These are phyloP conservation scores for Phytophthora brassicae DNA, from an alignment of 352 stramenopile species.

Conservation along the genomic window DNA sequence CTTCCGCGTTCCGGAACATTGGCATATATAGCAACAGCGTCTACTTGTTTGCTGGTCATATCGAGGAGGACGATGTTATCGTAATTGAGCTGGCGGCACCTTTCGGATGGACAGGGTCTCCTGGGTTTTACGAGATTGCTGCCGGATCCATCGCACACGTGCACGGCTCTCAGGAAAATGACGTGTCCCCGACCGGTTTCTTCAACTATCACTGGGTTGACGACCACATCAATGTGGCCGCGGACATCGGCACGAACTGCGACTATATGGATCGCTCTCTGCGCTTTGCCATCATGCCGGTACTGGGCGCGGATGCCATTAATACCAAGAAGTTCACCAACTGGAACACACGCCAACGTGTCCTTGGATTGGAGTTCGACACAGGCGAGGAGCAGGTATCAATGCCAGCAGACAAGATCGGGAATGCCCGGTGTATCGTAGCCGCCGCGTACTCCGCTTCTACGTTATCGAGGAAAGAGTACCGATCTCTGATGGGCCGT, in stretches of 20 bases:
- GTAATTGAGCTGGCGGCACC: constrained; percentile 20
- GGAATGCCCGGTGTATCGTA: not conserved
- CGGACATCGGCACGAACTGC: not conserved
- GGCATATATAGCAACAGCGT: constrained; percentile 21
- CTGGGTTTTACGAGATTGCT: no score
- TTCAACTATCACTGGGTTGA: no score
- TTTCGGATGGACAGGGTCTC: constrained; percentile 24
- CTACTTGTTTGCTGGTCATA: constrained; percentile 8
- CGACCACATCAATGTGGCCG: constrained; percentile 11
- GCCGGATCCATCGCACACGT: no score
- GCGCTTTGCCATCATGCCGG: constrained; percentile 13
- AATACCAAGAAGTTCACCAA: constrained; percentile 24
- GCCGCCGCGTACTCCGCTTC: not conserved
- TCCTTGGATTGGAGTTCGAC: no score
- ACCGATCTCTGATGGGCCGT: constrained; percentile 20
- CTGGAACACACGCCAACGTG: constrained; percentile 17
- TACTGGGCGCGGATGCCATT: constrained; percentile 20
- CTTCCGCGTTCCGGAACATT: constrained; percentile 13
- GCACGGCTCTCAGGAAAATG: no score
- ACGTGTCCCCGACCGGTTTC: no score
- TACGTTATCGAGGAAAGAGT: constrained; percentile 3
- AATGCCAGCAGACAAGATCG: constrained; percentile 11
- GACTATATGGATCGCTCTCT: constrained; percentile 11
- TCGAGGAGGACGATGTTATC: constrained; percentile 21
- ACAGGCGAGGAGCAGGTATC: no score